Percentiles rank a stretch among this genome's conserved stretches.
These are phyloP conservation scores for Carex cristatella DNA, from an alignment of 176 grass and related monocot genomes.

Conservation along the genomic window DNA sequence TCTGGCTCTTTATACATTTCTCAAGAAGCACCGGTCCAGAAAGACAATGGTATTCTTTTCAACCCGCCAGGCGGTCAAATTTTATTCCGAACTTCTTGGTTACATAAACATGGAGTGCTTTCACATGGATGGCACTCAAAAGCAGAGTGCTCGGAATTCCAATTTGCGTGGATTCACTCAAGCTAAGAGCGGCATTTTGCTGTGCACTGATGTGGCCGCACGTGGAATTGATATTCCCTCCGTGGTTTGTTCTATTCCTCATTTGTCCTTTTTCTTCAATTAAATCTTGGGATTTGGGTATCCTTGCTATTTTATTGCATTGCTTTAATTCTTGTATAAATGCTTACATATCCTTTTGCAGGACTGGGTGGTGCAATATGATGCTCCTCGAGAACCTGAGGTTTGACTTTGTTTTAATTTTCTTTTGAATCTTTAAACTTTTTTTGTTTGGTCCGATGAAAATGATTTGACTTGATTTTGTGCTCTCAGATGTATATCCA, in stretches of 20 bases:
- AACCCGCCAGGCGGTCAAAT: constrained; percentile 36
- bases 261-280: not conserved
- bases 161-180: constrained; percentile 38
- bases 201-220: constrained; percentile 46
- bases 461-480: not conserved
- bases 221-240: constrained; percentile 41
- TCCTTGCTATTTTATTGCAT: not conserved
- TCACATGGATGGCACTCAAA: constrained; percentile 42
- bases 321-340: not conserved
- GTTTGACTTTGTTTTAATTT: not conserved
- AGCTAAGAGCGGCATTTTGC: constrained; percentile 34
- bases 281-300: not conserved
- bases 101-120: constrained; percentile 38
- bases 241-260: constrained; percentile 25
- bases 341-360: not conserved
- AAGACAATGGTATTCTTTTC: constrained; percentile 51
- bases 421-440: not conserved
- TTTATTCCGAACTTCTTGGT: constrained; percentile 32
- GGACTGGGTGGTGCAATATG: constrained; percentile 52
- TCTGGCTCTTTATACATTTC: constrained; percentile 35
- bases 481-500: constrained; percentile 39
- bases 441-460: not conserved
- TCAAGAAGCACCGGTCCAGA: constrained; percentile 35
- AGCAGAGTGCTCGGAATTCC: constrained; percentile 35
- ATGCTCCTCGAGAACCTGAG: constrained; percentile 41